Evolutionary conservation across 495 filamentous ascomycete species (phyloP), one percentile per base, ranked within the genome.

Genomic region (Lepidopterella palustris): DNA sequence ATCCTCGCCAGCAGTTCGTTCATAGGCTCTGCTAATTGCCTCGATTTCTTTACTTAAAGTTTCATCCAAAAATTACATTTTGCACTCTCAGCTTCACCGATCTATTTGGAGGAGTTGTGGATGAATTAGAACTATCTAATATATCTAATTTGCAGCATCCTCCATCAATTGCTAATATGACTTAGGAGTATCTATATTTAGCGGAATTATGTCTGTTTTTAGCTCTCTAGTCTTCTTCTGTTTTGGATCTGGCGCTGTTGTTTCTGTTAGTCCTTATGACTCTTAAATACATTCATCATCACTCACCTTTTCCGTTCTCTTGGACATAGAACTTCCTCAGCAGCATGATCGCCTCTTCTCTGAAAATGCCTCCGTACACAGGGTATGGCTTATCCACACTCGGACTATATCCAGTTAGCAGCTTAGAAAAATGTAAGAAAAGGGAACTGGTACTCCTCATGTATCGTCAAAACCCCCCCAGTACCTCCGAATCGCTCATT

Each of bases 401-500:
- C 15, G 62, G 68, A 61, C 83, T 85, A 47, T 21, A 10, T 1
- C 25, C 9, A 3, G 20, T 5, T 24, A 25, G 5, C 5, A 47
- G 24, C 24, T 29, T 10, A 24, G 29, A 1, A n/a, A 42, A 42
- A 13, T 42, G 18, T 15, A 42, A 42, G 3, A 42, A 10, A 11
- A 23, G 5, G 13, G 20, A 40, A 6, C 39, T 71, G 75, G 61
- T 55, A 88, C 81, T 92, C 90, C 42, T 83, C 82, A 71, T 97
- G 90, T 26, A 97, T 78, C 28, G 81, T 82, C 67, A 98, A 79
- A 1, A 97, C 92, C 32, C 93, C 92, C 5, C 95, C 93, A 45
- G 88, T 95, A 27, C 93, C 93, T 15, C 93, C 93, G 76, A 98
- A 98, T 47, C 92, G 86, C 67, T 97, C 93, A 75, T 98, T 98